Evolutionary conservation across 129 eudicot genomes (phyloP).

Genomic region (Artemisia argyi): DNA sequence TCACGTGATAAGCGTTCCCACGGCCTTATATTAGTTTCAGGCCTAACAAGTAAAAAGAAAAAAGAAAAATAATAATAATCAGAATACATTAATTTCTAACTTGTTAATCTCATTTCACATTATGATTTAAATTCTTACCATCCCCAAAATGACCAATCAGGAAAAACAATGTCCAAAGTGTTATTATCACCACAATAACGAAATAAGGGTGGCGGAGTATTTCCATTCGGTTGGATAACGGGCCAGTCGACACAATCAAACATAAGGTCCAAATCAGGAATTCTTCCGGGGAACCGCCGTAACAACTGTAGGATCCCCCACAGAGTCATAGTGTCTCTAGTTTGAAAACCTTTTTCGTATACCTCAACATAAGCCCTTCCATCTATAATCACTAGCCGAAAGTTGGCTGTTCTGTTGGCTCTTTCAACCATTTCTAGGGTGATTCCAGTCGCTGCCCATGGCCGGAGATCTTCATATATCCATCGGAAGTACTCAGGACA

Average conservation of each 20-base stretch:
- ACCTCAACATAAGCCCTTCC: slow-evolving; percentile 48
- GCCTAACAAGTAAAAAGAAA: slow-evolving; percentile 20
- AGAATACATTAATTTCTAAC: neutral
- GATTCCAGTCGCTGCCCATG: slow-evolving; percentile 51
- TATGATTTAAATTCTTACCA: slow-evolving; percentile 38
- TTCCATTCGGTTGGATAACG: slow-evolving; percentile 32
- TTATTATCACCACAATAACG: slow-evolving; percentile 59
- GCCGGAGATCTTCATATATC: slow-evolving; percentile 58
- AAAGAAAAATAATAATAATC: neutral
- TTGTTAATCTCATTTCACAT: neutral
- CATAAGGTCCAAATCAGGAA: slow-evolving; percentile 58
- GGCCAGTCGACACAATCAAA: slow-evolving; percentile 57
- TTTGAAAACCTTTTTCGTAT: slow-evolving; percentile 40
- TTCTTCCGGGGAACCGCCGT: slow-evolving; percentile 46
- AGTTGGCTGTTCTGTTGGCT: slow-evolving; percentile 40
- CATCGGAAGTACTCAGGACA: slow-evolving; percentile 63
- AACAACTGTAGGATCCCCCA: slow-evolving; percentile 64
- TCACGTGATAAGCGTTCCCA: slow-evolving; percentile 40
- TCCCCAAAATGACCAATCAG: slow-evolving; percentile 73
- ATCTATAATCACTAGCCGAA: slow-evolving; percentile 41
- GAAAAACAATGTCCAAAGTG: slow-evolving; percentile 53
- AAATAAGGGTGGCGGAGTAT: slow-evolving; percentile 44
- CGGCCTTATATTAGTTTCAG: slow-evolving; percentile 42
- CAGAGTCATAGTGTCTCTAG: slow-evolving; percentile 57
- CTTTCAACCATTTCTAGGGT: slow-evolving; percentile 50